Evolutionary conservation across 495 filamentous ascomycete species (phyloP), one percentile per base, ranked within the genome.

Genomic region (Terfezia boudieri): DNA sequence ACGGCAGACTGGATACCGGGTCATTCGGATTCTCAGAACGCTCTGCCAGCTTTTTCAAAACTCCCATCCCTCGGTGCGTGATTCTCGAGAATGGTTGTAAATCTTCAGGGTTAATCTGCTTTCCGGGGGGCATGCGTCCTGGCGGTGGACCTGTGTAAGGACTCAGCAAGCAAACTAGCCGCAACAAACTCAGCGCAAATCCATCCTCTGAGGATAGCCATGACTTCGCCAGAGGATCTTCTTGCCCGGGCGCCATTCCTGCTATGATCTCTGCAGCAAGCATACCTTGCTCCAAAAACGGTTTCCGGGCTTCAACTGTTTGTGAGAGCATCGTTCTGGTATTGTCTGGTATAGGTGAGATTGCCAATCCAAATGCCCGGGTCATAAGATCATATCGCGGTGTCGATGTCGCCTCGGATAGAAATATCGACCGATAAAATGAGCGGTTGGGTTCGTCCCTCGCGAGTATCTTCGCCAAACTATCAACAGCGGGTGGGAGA

Each of bases 371-470:
- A 66, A 98, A 95, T 4, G 89, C 75, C 43, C 82, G 80, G 2
- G 89, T 95, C 8, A 96, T 76, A 23, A 95, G 77, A 53, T 94
- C 86, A 61, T 79, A 81, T 4, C 83, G 77, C 8, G 77, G 74
- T 9, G 71, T 70, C 14, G 70, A 71, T 16, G 71, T 66, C 41
- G 12, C 14, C 57, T 94, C 86, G 6, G 79, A 73, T 14, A 77
- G 72, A 62, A 95, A 92, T 35, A 95, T 83, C 37, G 79, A 69
- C 55, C 77, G 77, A 72, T 85, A 94, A 56, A 80, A 80, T 4
- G 77, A 80, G 53, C 90, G 73, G 61, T 96, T 98, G 1, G 90
- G 88, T 55, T 95, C 88, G 66, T 95, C 90, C 50, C 88, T 77
- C 2, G 89, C 89, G 26, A 98, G 74, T 11, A 98, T 72, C 64